phyloP scores from a whole-genome alignment of 1,284 basidiomycete genomes.

The Ceratobasidium theobromae region DNA sequence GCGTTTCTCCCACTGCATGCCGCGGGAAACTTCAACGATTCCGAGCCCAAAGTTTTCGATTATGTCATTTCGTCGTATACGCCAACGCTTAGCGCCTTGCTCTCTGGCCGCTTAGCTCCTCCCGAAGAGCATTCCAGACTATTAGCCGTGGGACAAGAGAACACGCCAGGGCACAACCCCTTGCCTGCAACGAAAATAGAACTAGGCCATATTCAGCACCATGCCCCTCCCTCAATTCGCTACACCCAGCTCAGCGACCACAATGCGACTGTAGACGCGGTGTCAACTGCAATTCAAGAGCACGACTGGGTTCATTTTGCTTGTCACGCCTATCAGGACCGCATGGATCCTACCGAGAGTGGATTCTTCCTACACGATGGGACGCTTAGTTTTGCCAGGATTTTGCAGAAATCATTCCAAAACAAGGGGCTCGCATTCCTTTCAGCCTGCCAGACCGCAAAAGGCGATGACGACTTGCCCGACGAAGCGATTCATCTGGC shows the following conservation, averaged over 20 bases:
- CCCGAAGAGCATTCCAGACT: not conserved
- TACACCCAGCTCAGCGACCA: not conserved
- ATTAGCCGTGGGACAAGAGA: slow-evolving; percentile 20
- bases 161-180: not conserved
- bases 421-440: not conserved
- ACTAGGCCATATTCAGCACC: not conserved
- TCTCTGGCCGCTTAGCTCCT: not conserved
- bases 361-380: slow-evolving; percentile 28
- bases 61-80: not conserved
- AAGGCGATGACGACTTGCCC: not conserved
- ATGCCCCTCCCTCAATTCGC: not conserved
- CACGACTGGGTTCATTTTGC: slow-evolving; percentile 30
- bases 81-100: too few species aligned
- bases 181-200: not conserved
- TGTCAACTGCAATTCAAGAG: not conserved
- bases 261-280: not conserved
- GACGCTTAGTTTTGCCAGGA: slow-evolving; percentile 15
- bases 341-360: not conserved
- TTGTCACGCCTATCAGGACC: slow-evolving; percentile 26
- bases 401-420: not conserved
- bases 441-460: not conserved
- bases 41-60: not conserved
- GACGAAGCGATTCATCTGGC: slow-evolving; percentile 5
- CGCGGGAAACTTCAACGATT: not conserved
- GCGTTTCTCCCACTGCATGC: slow-evolving; percentile 16